phyloP scores from a whole-genome alignment of 108 stramenopile genomes.

The Licmophora abbreviata region DNA sequence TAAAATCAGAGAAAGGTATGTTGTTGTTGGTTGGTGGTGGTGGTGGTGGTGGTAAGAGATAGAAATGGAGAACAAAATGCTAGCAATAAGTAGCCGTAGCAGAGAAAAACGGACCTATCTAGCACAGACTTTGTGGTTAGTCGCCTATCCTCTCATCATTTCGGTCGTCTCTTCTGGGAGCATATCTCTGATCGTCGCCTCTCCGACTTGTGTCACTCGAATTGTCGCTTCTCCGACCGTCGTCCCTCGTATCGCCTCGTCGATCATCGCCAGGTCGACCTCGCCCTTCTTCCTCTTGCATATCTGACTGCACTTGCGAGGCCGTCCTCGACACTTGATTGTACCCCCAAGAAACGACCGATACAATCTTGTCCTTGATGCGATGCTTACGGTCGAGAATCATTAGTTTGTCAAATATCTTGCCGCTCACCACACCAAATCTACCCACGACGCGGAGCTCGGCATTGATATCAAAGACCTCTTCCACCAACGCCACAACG shows the following conservation, averaged over 20 bases:
- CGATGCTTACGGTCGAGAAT: slow-evolving; percentile 82
- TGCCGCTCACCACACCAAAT: slow-evolving; percentile 43
- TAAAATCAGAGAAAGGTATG: too few species aligned
- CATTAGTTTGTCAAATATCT: slow-evolving; percentile 70
- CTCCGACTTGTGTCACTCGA: too few species aligned
- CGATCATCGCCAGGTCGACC: background rate
- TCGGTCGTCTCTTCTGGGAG: too few species aligned
- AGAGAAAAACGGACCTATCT: too few species aligned
- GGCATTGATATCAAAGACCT: slow-evolving; percentile 48
- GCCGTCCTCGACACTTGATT: slow-evolving; percentile 27
- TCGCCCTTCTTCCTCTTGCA: background rate
- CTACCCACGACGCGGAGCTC: slow-evolving; percentile 57
- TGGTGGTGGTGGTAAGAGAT: too few species aligned
- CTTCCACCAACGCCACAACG: slow-evolving; percentile 45
- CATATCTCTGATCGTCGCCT: too few species aligned
- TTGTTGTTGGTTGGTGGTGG: too few species aligned
- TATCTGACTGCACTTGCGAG: slow-evolving; percentile 1
- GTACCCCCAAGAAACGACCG: slow-evolving; percentile 34
- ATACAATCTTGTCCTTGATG: slow-evolving; percentile 60
- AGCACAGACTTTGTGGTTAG: too few species aligned
- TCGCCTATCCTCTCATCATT: too few species aligned
- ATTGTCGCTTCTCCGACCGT: too few species aligned
- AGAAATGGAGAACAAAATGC: too few species aligned
- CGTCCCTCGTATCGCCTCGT: slow-evolving; percentile 6
- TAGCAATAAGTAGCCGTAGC: too few species aligned